Evolutionary conservation across 805 yeast species (phyloP).

Genomic region (Sugiyamaella americana): DNA sequence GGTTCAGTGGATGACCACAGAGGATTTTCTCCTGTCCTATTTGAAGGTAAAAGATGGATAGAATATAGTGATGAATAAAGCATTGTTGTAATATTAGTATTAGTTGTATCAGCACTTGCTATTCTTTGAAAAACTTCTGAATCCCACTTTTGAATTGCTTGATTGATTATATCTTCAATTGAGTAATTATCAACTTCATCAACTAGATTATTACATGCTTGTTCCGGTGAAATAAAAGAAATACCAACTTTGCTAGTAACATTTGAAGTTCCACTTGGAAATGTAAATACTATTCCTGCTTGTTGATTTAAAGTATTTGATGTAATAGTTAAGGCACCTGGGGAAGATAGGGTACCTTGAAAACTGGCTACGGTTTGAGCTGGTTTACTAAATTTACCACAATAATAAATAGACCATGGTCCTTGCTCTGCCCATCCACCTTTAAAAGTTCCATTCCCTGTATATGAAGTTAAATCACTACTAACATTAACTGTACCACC

Average conservation of each 20-base stretch:
- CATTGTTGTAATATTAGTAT: conserved; percentile 3
- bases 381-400: conserved; percentile 4
- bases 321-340: neutral
- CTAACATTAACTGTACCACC: conserved; percentile 1
- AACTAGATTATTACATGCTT: conserved; percentile 28
- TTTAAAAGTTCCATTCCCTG: conserved; percentile 1
- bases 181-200: conserved; percentile 22
- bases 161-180: conserved; percentile 19
- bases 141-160: conserved; percentile 19
- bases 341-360: neutral
- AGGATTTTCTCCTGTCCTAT: conserved; percentile 33
- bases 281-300: conserved; percentile 1
- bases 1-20: conserved; percentile 27
- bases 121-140: conserved; percentile 15
- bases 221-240: conserved; percentile 29
- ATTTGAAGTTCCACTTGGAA: conserved; percentile 4
- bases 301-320: neutral
- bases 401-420: conserved; percentile 3
- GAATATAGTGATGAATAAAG: conserved; percentile 32
- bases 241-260: conserved; percentile 26
- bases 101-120: conserved; percentile 6
- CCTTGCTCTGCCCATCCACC: conserved; percentile 9
- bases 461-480: neutral
- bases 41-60: conserved; percentile 31
- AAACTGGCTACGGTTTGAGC: conserved; percentile 3